These are phyloP conservation scores for Sideroxylon spinosum DNA, from an alignment of 179 eudicot species.

Conservation along the genomic window DNA sequence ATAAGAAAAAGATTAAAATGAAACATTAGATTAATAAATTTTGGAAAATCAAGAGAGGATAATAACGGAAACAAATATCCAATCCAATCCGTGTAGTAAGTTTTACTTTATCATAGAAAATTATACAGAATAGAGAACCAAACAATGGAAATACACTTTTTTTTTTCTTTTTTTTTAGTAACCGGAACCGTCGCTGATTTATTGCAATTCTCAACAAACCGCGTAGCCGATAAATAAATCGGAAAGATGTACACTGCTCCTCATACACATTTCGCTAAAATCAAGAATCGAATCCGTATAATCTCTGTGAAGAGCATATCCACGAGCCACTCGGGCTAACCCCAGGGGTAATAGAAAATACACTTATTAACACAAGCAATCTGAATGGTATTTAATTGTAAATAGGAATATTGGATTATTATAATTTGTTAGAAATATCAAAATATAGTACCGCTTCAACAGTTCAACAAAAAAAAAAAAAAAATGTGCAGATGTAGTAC, in stretches of 20 bases:
- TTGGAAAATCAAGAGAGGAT: background rate
- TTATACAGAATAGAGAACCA: background rate
- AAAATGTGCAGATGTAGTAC: constrained; percentile 29
- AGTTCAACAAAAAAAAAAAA: constrained; percentile 2
- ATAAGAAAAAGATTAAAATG: background rate
- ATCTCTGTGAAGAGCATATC: too few species aligned
- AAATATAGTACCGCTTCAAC: background rate
- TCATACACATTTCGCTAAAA: too few species aligned
- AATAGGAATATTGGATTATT: background rate
- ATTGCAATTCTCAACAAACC: too few species aligned
- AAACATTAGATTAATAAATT: background rate
- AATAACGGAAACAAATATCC: background rate
- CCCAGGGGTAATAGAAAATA: background rate
- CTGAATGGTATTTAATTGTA: background rate
- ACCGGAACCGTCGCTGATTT: too few species aligned
- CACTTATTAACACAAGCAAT: background rate
- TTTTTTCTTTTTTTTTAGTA: constrained; percentile 32
- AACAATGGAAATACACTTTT: background rate
- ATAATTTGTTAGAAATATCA: background rate
- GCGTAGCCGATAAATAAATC: too few species aligned
- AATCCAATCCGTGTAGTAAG: background rate
- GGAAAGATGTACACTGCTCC: too few species aligned
- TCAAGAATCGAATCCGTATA: too few species aligned
- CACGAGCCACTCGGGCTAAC: too few species aligned
- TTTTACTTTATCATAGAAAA: background rate